Conservation (phyloP, 805 yeast species). For the Cyberlindnera maritima region DNA sequence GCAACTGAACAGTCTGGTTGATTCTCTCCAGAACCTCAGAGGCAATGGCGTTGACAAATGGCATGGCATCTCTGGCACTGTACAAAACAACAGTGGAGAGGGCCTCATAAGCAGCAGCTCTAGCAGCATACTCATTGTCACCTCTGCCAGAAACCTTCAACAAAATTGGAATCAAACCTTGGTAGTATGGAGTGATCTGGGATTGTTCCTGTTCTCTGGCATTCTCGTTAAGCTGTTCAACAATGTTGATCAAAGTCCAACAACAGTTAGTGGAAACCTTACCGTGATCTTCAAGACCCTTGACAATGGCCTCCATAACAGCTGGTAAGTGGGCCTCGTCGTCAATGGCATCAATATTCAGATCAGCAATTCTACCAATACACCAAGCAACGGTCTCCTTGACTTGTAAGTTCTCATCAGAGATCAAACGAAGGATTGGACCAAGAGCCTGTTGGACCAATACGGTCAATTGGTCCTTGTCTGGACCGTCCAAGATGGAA, state of each 20-base stretch:
- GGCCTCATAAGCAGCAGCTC: conserved; percentile 98
- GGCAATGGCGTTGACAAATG: conserved; percentile 69
- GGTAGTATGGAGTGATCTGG: conserved; percentile 72
- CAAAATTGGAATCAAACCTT: conserved; percentile 64
- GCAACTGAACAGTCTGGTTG: conserved; percentile 62
- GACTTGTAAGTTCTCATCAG: conserved; percentile 77
- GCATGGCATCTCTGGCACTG: conserved; percentile 68
- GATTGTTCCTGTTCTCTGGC: conserved; percentile 44
- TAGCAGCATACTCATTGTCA: conserved; percentile 82
- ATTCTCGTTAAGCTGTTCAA: conserved; percentile 73
- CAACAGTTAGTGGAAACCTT: conserved; percentile 96
- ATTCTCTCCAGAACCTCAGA: conserved; percentile 69
- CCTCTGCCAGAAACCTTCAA: conserved; percentile 63
- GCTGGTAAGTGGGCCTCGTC: conserved; percentile 60
- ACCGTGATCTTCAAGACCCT: conserved; percentile 88
- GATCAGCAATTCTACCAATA: conserved; percentile 91
- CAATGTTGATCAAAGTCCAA: conserved; percentile 91
- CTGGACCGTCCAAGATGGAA: conserved; percentile 93
- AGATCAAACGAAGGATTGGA: conserved; percentile 72
- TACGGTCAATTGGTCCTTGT: conserved; percentile 59
- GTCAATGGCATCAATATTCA: conserved; percentile 75
- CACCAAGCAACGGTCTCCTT: conserved; percentile 99
- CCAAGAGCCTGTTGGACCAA: conserved; percentile 80
- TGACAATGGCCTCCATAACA: conserved; percentile 67
- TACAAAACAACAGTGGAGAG: conserved; percentile 76